phyloP scores from a whole-genome alignment of 176 grass and related monocot species.

The Juncus inflexus region DNA sequence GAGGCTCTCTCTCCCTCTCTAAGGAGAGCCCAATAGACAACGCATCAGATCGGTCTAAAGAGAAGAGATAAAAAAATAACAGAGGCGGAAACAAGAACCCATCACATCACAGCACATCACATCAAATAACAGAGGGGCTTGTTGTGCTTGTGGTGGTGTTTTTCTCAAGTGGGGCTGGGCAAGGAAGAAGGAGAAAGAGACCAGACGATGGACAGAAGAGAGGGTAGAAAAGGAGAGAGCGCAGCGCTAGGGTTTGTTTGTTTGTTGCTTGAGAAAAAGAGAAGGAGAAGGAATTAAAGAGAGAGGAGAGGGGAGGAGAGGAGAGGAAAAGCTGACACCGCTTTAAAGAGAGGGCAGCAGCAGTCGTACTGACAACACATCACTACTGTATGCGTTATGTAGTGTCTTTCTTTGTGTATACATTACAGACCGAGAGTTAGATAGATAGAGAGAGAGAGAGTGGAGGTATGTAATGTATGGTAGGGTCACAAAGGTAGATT shows the following conservation, averaged over 20 bases:
- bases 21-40: slow-evolving; percentile 30
- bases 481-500: too few relatives aligned
- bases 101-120: slow-evolving; percentile 36
- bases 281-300: slow-evolving; percentile 21
- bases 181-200: slow-evolving; percentile 12
- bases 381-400: slow-evolving; percentile 10
- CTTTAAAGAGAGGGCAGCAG: slow-evolving; percentile 61
- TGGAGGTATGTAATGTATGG: slow-evolving; percentile 11
- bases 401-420: neutral
- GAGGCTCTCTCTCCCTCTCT: slow-evolving; percentile 20
- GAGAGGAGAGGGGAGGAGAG: slow-evolving; percentile 4
- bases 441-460: neutral
- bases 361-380: slow-evolving; percentile 28
- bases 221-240: slow-evolving; percentile 15
- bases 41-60: slow-evolving; percentile 14
- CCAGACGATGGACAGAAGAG: slow-evolving; percentile 6
- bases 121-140: neutral
- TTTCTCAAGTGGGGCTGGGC: neutral
- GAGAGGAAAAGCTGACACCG: slow-evolving; percentile 56
- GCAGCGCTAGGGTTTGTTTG: slow-evolving; percentile 28
- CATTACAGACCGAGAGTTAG: neutral
- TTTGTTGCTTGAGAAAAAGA: neutral
- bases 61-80: neutral
- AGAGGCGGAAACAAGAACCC: slow-evolving; percentile 24
- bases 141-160: too few relatives aligned